Percentiles rank a stretch among this genome's conserved stretches.
Evolutionary conservation across 1,284 basidiomycete genomes (phyloP).

Genomic region (Irpex sp.): DNA sequence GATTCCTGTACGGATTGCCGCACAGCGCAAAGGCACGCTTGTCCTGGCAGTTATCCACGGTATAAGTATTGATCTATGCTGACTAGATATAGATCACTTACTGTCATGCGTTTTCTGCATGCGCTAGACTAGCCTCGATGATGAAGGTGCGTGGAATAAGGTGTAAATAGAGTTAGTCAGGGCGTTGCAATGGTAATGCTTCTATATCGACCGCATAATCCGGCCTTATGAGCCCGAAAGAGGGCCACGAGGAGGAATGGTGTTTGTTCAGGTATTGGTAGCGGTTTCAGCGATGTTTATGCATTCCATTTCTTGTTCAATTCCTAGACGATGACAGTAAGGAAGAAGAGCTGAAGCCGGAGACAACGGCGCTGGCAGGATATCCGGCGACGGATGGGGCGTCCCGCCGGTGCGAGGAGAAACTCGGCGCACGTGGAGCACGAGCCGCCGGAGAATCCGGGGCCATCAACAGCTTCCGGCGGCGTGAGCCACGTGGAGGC

Average conservation of each 20-base stretch:
- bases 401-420: neutral
- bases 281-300: too few species aligned
- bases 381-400: too few species aligned
- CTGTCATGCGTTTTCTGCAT: neutral
- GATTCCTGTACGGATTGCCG: neutral
- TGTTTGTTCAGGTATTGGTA: too few species aligned
- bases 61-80: neutral
- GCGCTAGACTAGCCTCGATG: neutral
- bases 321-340: too few species aligned
- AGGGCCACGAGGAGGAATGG: too few species aligned
- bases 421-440: neutral
- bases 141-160: neutral
- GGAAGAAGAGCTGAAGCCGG: too few species aligned
- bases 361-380: too few species aligned
- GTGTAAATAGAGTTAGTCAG: neutral
- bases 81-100: neutral
- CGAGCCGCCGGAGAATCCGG: neutral
- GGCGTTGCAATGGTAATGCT: neutral
- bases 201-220: too few species aligned
- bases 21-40: neutral
- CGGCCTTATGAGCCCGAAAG: too few species aligned
- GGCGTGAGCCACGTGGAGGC: constrained; percentile 6
- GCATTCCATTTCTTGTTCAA: too few species aligned
- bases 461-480: neutral
- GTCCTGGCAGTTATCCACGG: neutral